These are phyloP conservation scores for Zymoseptoria ardabiliae DNA, from an alignment of 2,329 filamentous ascomycete genomes.

Conservation along the genomic window DNA sequence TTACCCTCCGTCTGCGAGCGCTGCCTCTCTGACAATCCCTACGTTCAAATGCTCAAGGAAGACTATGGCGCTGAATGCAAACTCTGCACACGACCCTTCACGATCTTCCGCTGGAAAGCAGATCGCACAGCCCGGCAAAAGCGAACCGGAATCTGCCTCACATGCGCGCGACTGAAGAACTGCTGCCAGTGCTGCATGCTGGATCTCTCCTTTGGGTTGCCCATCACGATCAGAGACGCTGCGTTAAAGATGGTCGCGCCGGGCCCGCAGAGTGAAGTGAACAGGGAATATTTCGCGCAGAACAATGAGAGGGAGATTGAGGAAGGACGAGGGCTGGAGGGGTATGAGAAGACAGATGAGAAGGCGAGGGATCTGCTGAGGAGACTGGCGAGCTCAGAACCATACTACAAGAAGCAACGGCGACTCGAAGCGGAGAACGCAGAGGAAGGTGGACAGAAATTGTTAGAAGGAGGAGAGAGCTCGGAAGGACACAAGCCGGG, in stretches of 20 bases:
- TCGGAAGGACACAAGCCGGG: constrained; percentile 46
- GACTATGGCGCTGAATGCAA: constrained; percentile 70
- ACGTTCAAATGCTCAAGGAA: constrained; percentile 98
- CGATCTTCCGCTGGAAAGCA: constrained; percentile 89
- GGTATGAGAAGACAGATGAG: constrained; percentile 94
- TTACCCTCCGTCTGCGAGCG: constrained; percentile 85
- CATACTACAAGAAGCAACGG: constrained; percentile 86
- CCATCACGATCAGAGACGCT: constrained; percentile 89
- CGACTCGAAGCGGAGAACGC: constrained; percentile 47
- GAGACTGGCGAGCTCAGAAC: constrained; percentile 81
- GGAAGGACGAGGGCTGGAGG: constrained; percentile 79
- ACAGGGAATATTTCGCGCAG: constrained; percentile 95
- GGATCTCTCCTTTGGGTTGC: constrained; percentile 89
- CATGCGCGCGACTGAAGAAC: constrained; percentile 94
- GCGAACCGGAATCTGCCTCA: constrained; percentile 90
- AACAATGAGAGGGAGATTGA: constrained; percentile 95
- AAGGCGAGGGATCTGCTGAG: constrained; percentile 85
- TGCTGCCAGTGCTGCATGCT: constrained; percentile 99
- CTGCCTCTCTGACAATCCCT: constrained; percentile 92
- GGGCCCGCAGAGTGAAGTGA: constrained; percentile 84
- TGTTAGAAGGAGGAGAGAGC: constrained; percentile 33
- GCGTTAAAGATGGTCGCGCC: constrained; percentile 97
- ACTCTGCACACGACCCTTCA: constrained; percentile 87
- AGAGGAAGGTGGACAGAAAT: constrained; percentile 34
- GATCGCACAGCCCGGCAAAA: constrained; percentile 88